phyloP scores from a whole-genome alignment of 1,284 basidiomycete species.

The Marasmius fiardii region DNA sequence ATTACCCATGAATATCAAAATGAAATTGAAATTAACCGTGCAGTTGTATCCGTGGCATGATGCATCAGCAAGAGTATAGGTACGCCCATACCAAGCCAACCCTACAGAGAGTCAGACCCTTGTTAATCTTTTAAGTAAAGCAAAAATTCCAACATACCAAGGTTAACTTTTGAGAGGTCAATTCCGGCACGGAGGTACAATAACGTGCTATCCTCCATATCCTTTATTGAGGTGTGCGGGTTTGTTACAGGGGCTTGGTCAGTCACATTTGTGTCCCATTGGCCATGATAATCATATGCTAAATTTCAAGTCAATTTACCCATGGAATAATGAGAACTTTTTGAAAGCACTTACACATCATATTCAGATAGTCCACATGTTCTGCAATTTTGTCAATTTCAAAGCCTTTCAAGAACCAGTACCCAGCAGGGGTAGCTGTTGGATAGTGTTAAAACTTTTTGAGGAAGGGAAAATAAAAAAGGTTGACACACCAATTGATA shows the following conservation, averaged over 20 bases:
- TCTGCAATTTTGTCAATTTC: conserved; percentile 23
- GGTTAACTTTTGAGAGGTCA: conserved; percentile 9
- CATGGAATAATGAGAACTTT: background rate
- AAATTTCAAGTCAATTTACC: background rate
- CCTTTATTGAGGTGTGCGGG: conserved; percentile 19
- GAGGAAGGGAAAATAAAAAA: too few species aligned
- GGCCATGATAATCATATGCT: conserved; percentile 24
- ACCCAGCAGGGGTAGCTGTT: conserved; percentile 21
- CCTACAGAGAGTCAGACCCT: background rate
- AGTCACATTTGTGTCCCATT: conserved; percentile 19
- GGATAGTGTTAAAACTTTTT: too few species aligned
- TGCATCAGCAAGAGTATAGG: background rate
- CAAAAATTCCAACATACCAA: background rate
- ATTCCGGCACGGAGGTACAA: conserved; percentile 19
- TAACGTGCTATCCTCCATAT: conserved; percentile 15
- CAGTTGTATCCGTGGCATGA: background rate
- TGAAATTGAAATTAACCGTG: too few species aligned
- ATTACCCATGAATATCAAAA: too few species aligned
- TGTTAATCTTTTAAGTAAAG: background rate
- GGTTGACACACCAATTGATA: conserved; percentile 14
- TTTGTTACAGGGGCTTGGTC: conserved; percentile 16
- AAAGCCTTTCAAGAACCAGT: conserved; percentile 24
- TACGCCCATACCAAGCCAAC: background rate
- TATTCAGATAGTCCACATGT: conserved; percentile 20
- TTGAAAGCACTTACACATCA: conserved; percentile 19